phyloP scores from a whole-genome alignment of 371 early-diverging fungal species.

The Batrachochytrium dendrobatidis region DNA sequence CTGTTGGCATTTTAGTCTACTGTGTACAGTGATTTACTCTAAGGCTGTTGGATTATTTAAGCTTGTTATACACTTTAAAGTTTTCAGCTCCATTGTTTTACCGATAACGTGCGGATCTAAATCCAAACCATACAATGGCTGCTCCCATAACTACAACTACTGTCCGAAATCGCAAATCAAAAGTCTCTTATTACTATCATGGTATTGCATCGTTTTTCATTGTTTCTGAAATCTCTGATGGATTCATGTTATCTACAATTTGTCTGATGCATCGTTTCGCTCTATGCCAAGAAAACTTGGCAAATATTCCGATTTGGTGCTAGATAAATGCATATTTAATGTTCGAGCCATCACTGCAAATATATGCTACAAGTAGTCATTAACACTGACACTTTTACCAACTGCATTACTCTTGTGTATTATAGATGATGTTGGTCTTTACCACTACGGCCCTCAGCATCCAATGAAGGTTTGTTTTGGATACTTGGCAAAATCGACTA shows the following conservation, averaged over 20 bases:
- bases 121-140: no score
- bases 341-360: neutral
- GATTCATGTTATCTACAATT: neutral
- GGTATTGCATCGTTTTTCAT: slow-evolving; percentile 10
- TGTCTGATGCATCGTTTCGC: neutral
- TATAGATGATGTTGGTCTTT: slow-evolving; percentile 39
- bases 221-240: neutral
- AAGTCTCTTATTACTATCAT: slow-evolving; percentile 34
- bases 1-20: no score
- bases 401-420: neutral
- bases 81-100: no score
- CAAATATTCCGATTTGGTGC: neutral
- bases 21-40: no score
- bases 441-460: slow-evolving; percentile 66
- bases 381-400: neutral
- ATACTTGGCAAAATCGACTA: no score
- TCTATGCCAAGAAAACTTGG: no score
- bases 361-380: neutral
- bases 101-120: no score
- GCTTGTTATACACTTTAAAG: no score
- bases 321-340: neutral
- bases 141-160: no score
- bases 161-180: slow-evolving; percentile 9
- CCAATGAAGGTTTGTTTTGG: slow-evolving; percentile 83
- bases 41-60: no score